A percentile compares a stretch with the other conserved stretches of the same genome.
Conservation (phyloP, 176 grass and related monocot species). For the Avena insularis region DNA sequence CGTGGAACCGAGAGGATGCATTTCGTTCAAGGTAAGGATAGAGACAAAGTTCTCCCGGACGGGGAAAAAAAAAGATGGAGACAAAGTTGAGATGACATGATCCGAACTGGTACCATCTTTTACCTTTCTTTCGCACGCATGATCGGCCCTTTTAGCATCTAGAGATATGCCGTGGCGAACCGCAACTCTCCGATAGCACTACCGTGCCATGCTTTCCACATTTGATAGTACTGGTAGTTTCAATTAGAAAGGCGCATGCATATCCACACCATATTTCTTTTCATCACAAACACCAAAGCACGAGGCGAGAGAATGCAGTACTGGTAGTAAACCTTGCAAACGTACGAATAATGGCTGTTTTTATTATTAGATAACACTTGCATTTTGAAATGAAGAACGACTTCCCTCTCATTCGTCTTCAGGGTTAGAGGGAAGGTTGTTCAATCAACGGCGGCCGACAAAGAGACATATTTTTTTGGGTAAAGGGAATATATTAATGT, state of each 20-base stretch:
- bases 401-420: too few relatives aligned
- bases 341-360: too few relatives aligned
- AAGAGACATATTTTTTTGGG: too few relatives aligned
- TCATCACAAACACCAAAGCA: background rate
- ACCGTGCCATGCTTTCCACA: background rate
- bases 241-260: background rate
- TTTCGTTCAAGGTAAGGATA: background rate
- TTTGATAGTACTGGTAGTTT: background rate
- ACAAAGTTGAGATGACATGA: constrained; percentile 34
- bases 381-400: too few relatives aligned
- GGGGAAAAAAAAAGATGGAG: background rate
- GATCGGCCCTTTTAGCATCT: constrained; percentile 9
- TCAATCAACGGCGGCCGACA: too few relatives aligned
- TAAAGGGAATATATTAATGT: too few relatives aligned
- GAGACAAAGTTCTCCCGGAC: background rate
- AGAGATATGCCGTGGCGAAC: constrained; percentile 48
- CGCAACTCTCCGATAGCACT: constrained; percentile 8
- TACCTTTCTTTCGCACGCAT: background rate
- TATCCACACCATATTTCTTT: background rate
- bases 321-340: too few relatives aligned
- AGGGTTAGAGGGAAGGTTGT: too few relatives aligned
- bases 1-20: background rate
- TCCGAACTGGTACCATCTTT: background rate
- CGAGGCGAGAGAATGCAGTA: background rate
- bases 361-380: too few relatives aligned